Base-by-base conservation (phyloP, 805 yeast genomes). In the Lachancea dasiensis region DNA sequence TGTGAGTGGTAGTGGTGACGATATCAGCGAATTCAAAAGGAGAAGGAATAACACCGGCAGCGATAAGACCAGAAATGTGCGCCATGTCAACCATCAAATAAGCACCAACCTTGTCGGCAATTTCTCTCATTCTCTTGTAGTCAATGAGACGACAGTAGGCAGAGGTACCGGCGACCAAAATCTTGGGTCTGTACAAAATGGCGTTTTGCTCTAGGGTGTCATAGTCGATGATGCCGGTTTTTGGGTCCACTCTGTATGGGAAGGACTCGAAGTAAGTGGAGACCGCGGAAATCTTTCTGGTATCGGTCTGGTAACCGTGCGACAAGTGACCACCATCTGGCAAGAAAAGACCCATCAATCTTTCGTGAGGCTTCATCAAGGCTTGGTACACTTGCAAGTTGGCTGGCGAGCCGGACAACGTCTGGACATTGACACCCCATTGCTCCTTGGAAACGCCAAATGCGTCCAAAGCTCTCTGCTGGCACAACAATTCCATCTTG, bases 241-340 rank as follows among this genome's bases (percentile, higher is more conserved):
- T 79, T 59, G 81, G 81, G 59, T 92, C 75, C 43, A 92, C 89
- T 67, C 97, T 80, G 75, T 92, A 92, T 36, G 98, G 98, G 95
- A 92, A 87, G 45, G 97, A 90, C 72, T 89, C 95, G 64, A 92
- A 92, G 65, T 92, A 92, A 49, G 92, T 90, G 34, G 97, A 87
- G 41, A 92, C 90, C 44, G 87, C 94, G 47, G 96, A 86, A 61
- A 92, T 92, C 72, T 89, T 89, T 66, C 90, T 77, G 52, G 86
- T 70, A 55, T 81, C 87, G 41, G 97, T 90, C 66, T 92, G 97
- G 70, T 92, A 92, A 52, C 98, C 98, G 67, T 92, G 98, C 39
- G 96, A 86, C 65, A 92, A 75, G 65, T 92, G 98, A 56, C 98
- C 98, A 58, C 98, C 98, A 58, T 92, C 97, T 52, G 98, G 98